Evolutionary conservation across 176 grass and related monocot genomes (phyloP).

Genomic region (Carex scoparia): DNA sequence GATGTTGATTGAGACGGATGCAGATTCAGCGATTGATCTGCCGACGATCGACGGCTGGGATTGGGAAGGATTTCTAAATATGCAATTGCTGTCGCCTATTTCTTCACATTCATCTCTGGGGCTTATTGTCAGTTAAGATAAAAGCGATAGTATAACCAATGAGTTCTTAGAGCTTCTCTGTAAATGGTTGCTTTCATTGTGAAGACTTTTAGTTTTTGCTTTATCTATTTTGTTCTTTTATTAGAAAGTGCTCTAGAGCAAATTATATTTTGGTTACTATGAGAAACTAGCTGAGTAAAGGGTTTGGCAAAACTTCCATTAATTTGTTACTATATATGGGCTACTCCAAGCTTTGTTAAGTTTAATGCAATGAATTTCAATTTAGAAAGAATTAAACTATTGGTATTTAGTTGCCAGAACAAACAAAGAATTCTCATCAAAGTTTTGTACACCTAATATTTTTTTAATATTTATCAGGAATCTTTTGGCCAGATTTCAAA

Average conservation of each 20-base stretch:
- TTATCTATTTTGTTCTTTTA: constrained; percentile 14
- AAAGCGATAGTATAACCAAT: neutral
- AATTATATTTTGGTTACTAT: constrained; percentile 2
- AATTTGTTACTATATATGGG: neutral
- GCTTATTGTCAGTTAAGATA: constrained; percentile 4
- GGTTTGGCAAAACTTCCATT: neutral
- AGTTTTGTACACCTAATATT: too few relatives aligned
- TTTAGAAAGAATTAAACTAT: neutral
- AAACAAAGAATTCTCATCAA: too few relatives aligned
- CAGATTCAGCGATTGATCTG: neutral
- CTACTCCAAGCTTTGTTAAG: neutral
- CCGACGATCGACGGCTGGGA: neutral
- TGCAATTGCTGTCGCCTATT: neutral
- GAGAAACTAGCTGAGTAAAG: neutral
- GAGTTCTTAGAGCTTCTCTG: neutral
- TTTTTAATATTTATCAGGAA: too few relatives aligned
- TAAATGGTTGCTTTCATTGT: neutral
- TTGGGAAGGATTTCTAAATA: constrained; percentile 8
- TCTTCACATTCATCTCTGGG: neutral
- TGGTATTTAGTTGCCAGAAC: neutral
- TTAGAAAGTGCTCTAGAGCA: neutral
- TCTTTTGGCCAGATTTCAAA: too few relatives aligned
- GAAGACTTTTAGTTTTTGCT: neutral
- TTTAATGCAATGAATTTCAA: neutral
- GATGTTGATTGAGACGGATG: constrained; percentile 4